Conservation (phyloP, 306 rosid species). For the Lotus japonicus region DNA sequence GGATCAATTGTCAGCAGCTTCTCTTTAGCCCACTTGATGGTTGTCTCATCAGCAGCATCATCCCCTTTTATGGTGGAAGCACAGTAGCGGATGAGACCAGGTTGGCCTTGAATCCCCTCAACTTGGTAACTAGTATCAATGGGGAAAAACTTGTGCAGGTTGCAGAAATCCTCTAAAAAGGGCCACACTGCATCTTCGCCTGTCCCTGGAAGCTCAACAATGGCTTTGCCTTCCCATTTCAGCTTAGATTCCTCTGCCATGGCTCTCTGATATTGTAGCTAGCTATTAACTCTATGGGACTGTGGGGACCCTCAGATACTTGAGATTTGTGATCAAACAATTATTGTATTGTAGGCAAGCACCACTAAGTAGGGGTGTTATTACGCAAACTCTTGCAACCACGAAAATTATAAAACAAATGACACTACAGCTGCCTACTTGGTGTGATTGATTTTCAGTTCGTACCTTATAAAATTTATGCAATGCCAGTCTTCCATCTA, state of each 20-base stretch:
- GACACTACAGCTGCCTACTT: too few relatives aligned
- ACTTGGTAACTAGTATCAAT: constrained; percentile 35
- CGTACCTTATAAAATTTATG: too few relatives aligned
- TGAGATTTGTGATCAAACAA: background rate
- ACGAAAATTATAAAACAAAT: background rate
- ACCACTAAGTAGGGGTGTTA: background rate
- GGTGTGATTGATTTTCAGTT: too few relatives aligned
- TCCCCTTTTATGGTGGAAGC: background rate
- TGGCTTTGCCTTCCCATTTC: constrained; percentile 41
- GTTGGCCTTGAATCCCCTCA: constrained; percentile 37
- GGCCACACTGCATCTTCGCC: constrained; percentile 30
- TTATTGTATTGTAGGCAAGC: background rate
- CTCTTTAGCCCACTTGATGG: constrained; percentile 45
- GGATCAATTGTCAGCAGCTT: constrained; percentile 43
- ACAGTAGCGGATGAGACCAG: constrained; percentile 47
- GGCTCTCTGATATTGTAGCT: background rate
- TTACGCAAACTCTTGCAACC: background rate
- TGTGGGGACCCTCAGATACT: background rate
- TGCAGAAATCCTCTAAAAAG: constrained; percentile 50
- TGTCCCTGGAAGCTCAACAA: background rate
- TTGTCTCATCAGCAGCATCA: background rate
- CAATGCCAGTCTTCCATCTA: too few relatives aligned
- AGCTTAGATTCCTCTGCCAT: constrained; percentile 20
- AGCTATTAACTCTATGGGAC: background rate
- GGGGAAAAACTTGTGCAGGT: constrained; percentile 34